Evolutionary conservation across 1,139 yeast genomes (phyloP).

Genomic region (Eremothecium coryli): DNA sequence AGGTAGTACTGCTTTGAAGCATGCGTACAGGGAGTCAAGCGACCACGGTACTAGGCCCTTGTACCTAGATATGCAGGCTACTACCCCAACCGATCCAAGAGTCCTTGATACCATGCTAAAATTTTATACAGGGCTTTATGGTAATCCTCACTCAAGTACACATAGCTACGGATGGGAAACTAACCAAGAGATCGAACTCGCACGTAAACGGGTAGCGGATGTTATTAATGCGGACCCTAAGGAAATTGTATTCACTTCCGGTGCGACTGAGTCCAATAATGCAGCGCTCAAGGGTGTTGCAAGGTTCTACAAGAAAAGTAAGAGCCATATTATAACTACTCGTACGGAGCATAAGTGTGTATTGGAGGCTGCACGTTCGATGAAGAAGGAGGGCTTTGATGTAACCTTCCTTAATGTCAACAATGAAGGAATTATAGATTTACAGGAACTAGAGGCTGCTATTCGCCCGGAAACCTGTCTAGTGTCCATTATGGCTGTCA

Average conservation of each 20-base stretch:
- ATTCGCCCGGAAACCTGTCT: conserved; percentile 86
- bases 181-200: conserved; percentile 79
- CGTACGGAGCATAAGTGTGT: conserved; percentile 99
- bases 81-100: conserved; percentile 96
- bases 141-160: conserved; percentile 95
- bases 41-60: conserved; percentile 70
- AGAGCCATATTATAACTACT: conserved; percentile 88
- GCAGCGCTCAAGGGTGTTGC: conserved; percentile 95
- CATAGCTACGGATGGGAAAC: conserved; percentile 99
- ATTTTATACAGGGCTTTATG: conserved; percentile 87
- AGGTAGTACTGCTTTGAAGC: conserved; percentile 29
- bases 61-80: conserved; percentile 92
- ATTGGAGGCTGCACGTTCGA: conserved; percentile 84
- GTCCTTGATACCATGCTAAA: conserved; percentile 90
- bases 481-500: conserved; percentile 95
- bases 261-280: conserved; percentile 96
- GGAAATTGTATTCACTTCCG: conserved; percentile 93
- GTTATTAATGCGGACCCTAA: conserved; percentile 90
- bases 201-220: conserved; percentile 72
- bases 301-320: conserved; percentile 79
- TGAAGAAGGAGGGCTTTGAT: conserved; percentile 95
- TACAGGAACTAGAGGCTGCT: conserved; percentile 70
- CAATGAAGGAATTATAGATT: conserved; percentile 66
- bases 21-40: conserved; percentile 33
- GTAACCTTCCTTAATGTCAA: conserved; percentile 86